These are phyloP conservation scores for Rhizoctonia solani DNA, from an alignment of 1,284 basidiomycete species.

Conservation along the genomic window DNA sequence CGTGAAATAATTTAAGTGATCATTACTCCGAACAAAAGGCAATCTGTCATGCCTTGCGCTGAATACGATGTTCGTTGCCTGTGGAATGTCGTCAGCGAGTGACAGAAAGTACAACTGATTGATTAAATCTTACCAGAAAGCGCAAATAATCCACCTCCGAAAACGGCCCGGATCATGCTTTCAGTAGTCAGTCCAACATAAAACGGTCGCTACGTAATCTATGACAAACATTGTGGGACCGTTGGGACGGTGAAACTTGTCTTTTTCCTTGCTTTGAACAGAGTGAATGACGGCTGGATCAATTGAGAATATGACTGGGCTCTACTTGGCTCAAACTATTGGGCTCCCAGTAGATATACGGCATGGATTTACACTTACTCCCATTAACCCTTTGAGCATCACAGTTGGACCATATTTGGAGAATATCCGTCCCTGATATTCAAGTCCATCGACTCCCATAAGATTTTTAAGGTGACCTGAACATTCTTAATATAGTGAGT, in stretches of 20 bases:
- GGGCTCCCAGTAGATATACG: background rate
- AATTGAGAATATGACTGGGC: constrained; percentile 54
- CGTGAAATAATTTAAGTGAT: constrained; percentile 47
- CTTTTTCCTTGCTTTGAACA: constrained; percentile 54
- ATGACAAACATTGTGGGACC: constrained; percentile 54
- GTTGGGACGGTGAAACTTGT: constrained; percentile 56
- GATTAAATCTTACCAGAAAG: constrained; percentile 2
- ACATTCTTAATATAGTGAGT: background rate
- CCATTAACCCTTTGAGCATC: constrained; percentile 57
- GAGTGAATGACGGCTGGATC: constrained; percentile 55
- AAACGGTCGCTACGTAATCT: background rate
- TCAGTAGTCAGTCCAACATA: background rate
- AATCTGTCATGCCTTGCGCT: constrained; percentile 44
- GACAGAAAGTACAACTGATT: background rate
- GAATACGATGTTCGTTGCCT: constrained; percentile 25
- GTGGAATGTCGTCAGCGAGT: background rate
- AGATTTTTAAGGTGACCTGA: constrained; percentile 9
- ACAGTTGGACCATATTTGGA: constrained; percentile 54
- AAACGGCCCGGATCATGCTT: constrained; percentile 37
- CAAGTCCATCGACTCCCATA: background rate
- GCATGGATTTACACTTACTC: constrained; percentile 47
- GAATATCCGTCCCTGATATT: constrained; percentile 49
- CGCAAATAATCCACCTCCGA: constrained; percentile 48
- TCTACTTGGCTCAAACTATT: too few species aligned
- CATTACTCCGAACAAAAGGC: constrained; percentile 49